A percentile compares a stretch with the other conserved stretches of the same genome.
Evolutionary conservation across 2,329 filamentous ascomycete species (phyloP).

Genomic region (Aspergillus nomiae): DNA sequence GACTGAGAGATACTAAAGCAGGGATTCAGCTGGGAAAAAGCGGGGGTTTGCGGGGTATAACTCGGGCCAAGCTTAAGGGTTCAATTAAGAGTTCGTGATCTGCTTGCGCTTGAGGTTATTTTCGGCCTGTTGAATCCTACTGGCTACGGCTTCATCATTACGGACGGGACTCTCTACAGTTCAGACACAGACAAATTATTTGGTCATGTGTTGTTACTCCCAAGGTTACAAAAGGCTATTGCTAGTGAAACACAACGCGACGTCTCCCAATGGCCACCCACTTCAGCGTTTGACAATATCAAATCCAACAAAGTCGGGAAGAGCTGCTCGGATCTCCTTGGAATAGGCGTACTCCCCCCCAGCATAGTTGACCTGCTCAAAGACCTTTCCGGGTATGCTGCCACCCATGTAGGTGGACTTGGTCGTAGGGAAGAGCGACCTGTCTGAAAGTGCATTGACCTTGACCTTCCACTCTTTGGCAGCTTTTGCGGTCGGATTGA

Average conservation of each 20-base stretch:
- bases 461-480: conserved; percentile 53
- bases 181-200: not conserved
- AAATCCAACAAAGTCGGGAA: conserved; percentile 13
- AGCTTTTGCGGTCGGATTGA: conserved; percentile 53
- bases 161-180: not conserved
- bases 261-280: not conserved
- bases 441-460: conserved; percentile 51
- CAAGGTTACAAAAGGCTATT: not conserved
- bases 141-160: not conserved
- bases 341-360: conserved; percentile 23
- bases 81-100: not conserved
- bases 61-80: too few relatives aligned
- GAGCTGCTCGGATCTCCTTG: conserved; percentile 15
- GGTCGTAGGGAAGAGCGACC: conserved; percentile 52
- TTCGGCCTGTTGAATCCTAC: not conserved
- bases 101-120: not conserved
- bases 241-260: not conserved
- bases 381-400: conserved; percentile 56
- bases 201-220: not conserved
- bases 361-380: conserved; percentile 53
- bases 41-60: not conserved
- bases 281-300: not conserved
- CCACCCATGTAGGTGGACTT: conserved; percentile 60
- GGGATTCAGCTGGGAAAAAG: not conserved
- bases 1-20: not conserved